Evolutionary conservation across 345 rosid genomes (phyloP).

Genomic region (Microthlaspi erraticum): DNA sequence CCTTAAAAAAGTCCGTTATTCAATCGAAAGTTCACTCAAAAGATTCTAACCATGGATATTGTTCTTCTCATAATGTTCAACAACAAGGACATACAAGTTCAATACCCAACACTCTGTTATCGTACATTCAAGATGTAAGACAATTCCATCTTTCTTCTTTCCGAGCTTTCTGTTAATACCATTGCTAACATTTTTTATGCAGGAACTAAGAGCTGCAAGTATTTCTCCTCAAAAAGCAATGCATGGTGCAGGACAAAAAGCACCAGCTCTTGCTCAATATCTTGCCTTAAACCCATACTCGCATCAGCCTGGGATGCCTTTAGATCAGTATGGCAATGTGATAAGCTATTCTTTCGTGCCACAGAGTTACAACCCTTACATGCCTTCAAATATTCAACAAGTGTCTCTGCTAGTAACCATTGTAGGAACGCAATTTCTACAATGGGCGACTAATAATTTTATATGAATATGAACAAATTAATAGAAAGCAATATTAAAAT

Average conservation of each 20-base stretch:
- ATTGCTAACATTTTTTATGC: not conserved
- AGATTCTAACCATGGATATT: not conserved
- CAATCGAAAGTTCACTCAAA: not conserved
- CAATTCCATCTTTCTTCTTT: conserved; percentile 82
- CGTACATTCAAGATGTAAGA: conserved; percentile 65
- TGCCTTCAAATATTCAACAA: conserved; percentile 92
- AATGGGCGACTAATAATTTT: no score
- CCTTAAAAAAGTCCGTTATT: not conserved
- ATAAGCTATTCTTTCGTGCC: conserved; percentile 83
- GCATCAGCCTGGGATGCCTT: conserved; percentile 68
- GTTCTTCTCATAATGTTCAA: conserved; percentile 25
- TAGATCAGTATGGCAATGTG: conserved; percentile 86
- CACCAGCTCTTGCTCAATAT: conserved; percentile 71
- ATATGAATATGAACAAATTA: no score
- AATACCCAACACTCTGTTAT: conserved; percentile 65
- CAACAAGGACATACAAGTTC: conserved; percentile 76
- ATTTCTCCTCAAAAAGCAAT: conserved; percentile 62
- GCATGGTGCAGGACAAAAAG: conserved; percentile 53
- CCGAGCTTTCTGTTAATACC: conserved; percentile 25
- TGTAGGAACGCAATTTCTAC: no score
- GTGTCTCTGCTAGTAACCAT: conserved; percentile 65
- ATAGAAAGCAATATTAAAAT: no score
- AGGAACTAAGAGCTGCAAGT: conserved; percentile 72
- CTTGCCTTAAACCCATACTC: conserved; percentile 86
- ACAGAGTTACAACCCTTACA: conserved; percentile 72